Evolutionary conservation across 331 rosid species (phyloP).

Genomic region (Dryas integrifolia): DNA sequence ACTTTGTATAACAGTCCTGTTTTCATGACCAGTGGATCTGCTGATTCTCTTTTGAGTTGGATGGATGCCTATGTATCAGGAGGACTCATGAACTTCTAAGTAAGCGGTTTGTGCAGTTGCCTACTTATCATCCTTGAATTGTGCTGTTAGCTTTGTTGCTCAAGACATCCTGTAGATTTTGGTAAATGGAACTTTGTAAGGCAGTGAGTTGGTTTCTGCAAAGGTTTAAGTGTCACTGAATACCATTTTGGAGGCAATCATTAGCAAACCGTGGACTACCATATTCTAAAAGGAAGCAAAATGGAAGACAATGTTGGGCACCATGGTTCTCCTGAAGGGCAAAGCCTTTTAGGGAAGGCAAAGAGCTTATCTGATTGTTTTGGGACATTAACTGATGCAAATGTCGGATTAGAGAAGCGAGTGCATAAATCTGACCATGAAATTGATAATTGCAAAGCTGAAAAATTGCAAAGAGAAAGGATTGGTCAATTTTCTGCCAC

Average conservation of each 20-base stretch:
- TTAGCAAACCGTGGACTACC: conserved; percentile 9
- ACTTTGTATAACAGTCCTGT: not conserved
- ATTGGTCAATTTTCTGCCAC: conserved; percentile 17
- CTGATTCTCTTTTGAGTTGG: not conserved
- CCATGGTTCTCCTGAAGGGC: conserved; percentile 18
- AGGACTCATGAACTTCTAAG: not conserved
- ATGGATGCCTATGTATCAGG: not conserved
- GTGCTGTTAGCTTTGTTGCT: conserved; percentile 8
- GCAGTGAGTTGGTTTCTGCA: not conserved
- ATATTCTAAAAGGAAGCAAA: conserved; percentile 12
- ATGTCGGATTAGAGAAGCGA: conserved; percentile 15
- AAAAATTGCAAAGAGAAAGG: conserved; percentile 15
- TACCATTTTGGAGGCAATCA: not conserved
- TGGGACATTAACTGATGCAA: conserved; percentile 8
- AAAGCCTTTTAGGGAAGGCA: conserved; percentile 3
- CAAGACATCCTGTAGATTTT: not conserved
- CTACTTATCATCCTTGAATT: not conserved
- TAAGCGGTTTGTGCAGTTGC: not conserved
- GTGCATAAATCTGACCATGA: conserved; percentile 3
- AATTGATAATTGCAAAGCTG: conserved; percentile 5
- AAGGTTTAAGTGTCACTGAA: not conserved
- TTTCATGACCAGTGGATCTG: not conserved
- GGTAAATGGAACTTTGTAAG: not conserved
- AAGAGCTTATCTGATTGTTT: conserved; percentile 10
- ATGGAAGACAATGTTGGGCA: conserved; percentile 15